Evolutionary conservation across 371 early-diverging fungal species (phyloP).

Genomic region (Mortierella sp.): DNA sequence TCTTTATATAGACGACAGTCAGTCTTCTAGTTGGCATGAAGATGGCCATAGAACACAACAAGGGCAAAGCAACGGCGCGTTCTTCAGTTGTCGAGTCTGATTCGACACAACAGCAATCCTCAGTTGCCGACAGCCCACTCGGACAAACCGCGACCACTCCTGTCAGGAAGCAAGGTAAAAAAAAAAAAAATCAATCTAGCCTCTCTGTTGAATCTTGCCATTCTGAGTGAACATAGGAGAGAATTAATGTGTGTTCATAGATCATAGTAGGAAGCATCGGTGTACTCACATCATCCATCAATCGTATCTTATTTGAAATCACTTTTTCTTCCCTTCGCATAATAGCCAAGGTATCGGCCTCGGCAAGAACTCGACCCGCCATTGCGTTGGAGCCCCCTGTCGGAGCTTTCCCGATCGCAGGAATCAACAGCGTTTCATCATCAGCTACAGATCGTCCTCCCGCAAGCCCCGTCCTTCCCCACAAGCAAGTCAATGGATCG

Average conservation of each 20-base stretch:
- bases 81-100: constrained; percentile 8
- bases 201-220: too few species aligned
- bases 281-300: background rate
- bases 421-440: background rate
- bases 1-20: constrained; percentile 31
- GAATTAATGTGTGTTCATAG: too few species aligned
- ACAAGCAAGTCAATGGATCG: constrained; percentile 36
- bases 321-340: background rate
- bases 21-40: constrained; percentile 37
- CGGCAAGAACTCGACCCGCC: constrained; percentile 31
- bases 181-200: too few species aligned
- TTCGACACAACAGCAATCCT: background rate
- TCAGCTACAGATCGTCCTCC: constrained; percentile 18
- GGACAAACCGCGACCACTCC: background rate
- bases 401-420: constrained; percentile 39
- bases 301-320: background rate
- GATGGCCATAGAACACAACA: constrained; percentile 42
- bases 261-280: too few species aligned
- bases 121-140: background rate
- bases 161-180: background rate
- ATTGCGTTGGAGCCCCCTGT: constrained; percentile 32
- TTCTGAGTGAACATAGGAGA: too few species aligned
- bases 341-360: constrained; percentile 43
- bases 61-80: constrained; percentile 11
- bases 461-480: constrained; percentile 25